Evolutionary conservation across 805 yeast species (phyloP), one percentile per base, ranked within the genome.

Genomic region (Ogataea minuta): DNA sequence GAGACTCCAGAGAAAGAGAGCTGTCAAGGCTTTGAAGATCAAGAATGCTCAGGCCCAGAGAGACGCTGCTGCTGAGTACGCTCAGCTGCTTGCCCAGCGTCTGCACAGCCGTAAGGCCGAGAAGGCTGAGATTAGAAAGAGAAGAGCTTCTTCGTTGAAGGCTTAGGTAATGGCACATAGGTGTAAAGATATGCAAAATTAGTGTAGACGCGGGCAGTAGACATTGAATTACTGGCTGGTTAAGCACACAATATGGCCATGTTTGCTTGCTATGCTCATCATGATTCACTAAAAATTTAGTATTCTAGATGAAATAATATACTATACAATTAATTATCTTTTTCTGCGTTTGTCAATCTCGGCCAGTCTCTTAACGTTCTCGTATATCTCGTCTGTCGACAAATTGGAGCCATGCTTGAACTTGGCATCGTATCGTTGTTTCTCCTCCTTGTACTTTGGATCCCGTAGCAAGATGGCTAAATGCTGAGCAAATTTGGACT

Each of bases 41-140:
- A 86, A 81, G 79, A 86, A 87, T 74, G 97, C 98, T 71, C 95
- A 88, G 81, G 89, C 87, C 67, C 96, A 89, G 77, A 89, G 95
- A 88, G 98, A 93, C 74, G 96, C 95, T 77, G 99, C 99, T 74
- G 95, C 98, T 69, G 99, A 93, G 77, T 93, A 93, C 84, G 95
- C 97, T 69, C 95, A 90, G 77, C 80, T 93, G 70, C 81, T 93
- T 72, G 98, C 99, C 70, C 77, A 88, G 79, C 91, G 98, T 76
- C 84, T 91, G 72, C 85, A 88, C 74, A 97, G 91, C 77, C 88
- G 90, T 79, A 91, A 91, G 81, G 91, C 95, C 70, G 95, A 88
- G 77, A 87, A 80, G 79, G 96, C 96, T 76, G 97, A 89, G 80
- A 81, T 85, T 76, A 89, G 85, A 80, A 91, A 91, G 95, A 89